Percentiles rank a stretch among this genome's conserved stretches.
These are phyloP conservation scores for Rhododendron griersonianum DNA, from an alignment of 148 eudicot genomes.

Conservation along the genomic window DNA sequence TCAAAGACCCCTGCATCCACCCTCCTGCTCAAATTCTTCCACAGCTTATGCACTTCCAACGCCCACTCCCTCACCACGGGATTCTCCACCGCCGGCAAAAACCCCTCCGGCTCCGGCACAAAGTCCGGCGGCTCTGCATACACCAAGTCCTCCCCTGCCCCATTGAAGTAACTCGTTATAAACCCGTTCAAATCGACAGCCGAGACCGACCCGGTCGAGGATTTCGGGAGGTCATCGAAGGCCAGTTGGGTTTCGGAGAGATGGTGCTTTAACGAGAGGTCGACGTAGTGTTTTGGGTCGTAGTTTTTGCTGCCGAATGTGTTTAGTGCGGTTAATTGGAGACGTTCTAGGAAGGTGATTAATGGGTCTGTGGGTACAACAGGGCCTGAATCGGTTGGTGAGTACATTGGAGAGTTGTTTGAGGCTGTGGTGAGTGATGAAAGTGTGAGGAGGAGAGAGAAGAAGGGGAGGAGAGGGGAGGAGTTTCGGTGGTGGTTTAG, in stretches of 20 bases:
- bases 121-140: constrained; percentile 52
- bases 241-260: constrained; percentile 43
- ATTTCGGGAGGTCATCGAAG: constrained; percentile 29
- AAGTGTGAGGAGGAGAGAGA: not conserved
- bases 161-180: constrained; percentile 39
- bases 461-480: not conserved
- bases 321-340: constrained; percentile 60
- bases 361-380: constrained; percentile 49
- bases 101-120: constrained; percentile 55
- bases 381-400: constrained; percentile 31
- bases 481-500: not conserved
- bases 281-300: constrained; percentile 78
- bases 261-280: constrained; percentile 48
- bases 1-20: constrained; percentile 48
- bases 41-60: constrained; percentile 55
- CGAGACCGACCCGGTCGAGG: constrained; percentile 33
- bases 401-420: not conserved
- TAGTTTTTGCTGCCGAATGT: constrained; percentile 53
- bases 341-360: constrained; percentile 41
- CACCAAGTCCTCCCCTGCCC: constrained; percentile 63
- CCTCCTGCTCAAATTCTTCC: constrained; percentile 79
- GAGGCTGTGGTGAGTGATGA: constrained; percentile 2
- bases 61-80: constrained; percentile 53
- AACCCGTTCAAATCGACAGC: constrained; percentile 31
- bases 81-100: constrained; percentile 54